Conservation (phyloP, 2,329 filamentous ascomycete species). For the Aspergillus sp. region DNA sequence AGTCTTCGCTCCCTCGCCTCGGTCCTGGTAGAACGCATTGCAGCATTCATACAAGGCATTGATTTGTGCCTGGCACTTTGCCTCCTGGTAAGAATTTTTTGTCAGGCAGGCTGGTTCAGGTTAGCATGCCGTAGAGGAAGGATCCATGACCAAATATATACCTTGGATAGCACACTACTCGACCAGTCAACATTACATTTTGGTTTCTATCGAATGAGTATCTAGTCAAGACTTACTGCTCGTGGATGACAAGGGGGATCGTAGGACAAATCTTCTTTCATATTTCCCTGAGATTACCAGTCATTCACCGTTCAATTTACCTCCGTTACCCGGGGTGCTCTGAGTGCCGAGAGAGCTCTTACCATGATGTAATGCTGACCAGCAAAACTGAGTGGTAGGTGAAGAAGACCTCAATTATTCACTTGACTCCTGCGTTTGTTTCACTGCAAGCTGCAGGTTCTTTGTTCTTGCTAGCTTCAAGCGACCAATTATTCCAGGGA, state of each 20-base stretch:
- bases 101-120: conserved; percentile 69
- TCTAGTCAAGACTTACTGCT: conserved; percentile 59
- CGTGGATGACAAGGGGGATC: conserved; percentile 82
- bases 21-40: conserved; percentile 76
- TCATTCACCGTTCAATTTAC: conserved; percentile 9
- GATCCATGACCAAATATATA: conserved; percentile 40
- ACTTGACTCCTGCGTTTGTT: not conserved
- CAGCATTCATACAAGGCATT: conserved; percentile 93
- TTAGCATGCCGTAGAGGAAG: not conserved
- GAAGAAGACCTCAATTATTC: not conserved
- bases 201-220: not conserved
- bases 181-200: conserved; percentile 16
- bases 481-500: not conserved
- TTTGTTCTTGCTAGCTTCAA: not conserved
- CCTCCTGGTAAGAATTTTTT: conserved; percentile 82
- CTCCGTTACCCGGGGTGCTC: not conserved
- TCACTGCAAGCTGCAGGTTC: not conserved
- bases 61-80: conserved; percentile 74
- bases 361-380: conserved; percentile 29
- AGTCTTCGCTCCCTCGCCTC: conserved; percentile 73
- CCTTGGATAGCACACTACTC: conserved; percentile 84
- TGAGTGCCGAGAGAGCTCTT: conserved; percentile 7
- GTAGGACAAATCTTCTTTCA: conserved; percentile 69
- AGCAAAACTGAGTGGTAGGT: too few relatives aligned
- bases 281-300: conserved; percentile 29